Base-by-base conservation (phyloP, 129 eudicot genomes). In the Calendula officinalis region DNA sequence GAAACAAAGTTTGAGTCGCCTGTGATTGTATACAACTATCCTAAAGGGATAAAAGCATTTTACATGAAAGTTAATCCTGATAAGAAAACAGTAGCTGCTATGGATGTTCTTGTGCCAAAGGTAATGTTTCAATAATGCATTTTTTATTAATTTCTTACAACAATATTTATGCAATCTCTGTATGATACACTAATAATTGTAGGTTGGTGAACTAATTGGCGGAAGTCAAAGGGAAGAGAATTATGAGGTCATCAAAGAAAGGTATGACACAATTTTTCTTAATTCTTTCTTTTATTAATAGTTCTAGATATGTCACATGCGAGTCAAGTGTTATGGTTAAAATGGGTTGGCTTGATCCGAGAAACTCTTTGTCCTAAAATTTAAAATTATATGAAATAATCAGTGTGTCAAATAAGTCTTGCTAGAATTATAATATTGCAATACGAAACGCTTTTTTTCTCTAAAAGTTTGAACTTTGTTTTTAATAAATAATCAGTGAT, bases 141-240 rank as follows among this genome's bases (percentile, higher is more conserved):
- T 42, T 1, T 3, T 3, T 14, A 27, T 46, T 41, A 6, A 42
- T 35, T 44, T 54, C 22, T 12, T 30, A 64, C 34, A 11, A 55
- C 11, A 55, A 45, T 8, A 5, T 44, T 12, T 6, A 17, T 43
- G 39, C 57, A 17, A 8, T 11, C 32, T 56, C 10, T 47, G 39
- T 17, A n/a, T 8, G 9, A 38, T 3, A 6, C 8, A 3, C 34
- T 57, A 6, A n/a, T 50, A 34, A 27, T 53, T 32, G 70, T 77
- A 92, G 99, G 96, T 92, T 32, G 99, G 99, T 47, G 96, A 92
- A 72, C 76, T 92, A 48, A 77, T 92, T 70, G 99, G 99, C 35
- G 99, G 99, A 71, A 92, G 99, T 77, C 99, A 92, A 62, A 85
- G 99, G 78, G 99, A 92, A 63, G 99, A 92, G 82, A 82, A 84